Evolutionary conservation across 2,329 filamentous ascomycete species (phyloP), one percentile per base, ranked within the genome.

Genomic region (Sclerotinia nivalis): DNA sequence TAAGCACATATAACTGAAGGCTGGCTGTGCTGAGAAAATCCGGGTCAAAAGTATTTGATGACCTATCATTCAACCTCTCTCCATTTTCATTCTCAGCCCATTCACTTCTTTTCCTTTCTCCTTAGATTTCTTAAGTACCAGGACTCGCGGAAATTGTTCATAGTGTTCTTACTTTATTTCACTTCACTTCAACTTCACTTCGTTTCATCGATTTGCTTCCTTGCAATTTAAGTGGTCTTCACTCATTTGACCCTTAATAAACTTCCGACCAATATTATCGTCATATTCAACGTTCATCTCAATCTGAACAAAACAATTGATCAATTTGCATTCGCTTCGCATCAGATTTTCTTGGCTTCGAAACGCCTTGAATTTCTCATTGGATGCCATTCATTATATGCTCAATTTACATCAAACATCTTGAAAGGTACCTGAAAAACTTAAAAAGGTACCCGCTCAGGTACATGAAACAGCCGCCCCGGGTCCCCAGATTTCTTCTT

Each of bases 401-500:
- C n/a, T 15, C 43, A 34, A 34, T 47, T 31, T n/a, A 7, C 7
- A 2, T 37, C 49, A 37, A 28, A 59, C 37, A 31, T 31, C 3
- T 7, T 40, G 25, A 15, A 43, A 43, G 40, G 40, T 43, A 2
- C 40, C 40, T 43, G 40, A 43, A 43, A 43, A 43, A 15, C 40
- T 43, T 43, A 13, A 40, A 43, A 15, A 15, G 40, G 40, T 31
- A 31, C 45, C 37, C 10, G 22, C 1, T 20, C 40, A 49, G 28
- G 18, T 6, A 37, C 9, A 50, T 49, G 45, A 64, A 64, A 61
- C 58, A 61, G 58, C 58, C 40, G 58, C 43, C 58, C 37, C 58
- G 12, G 25, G 25, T 43, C 40, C 40, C 40, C 40, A 43, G 40
- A 43, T 43, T 15, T 28, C 58, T 45, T 43, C 12, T 43, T 43